A percentile compares a stretch with the other conserved stretches of the same genome.
These are phyloP conservation scores for Ciborinia camelliae DNA, from an alignment of 2,329 filamentous ascomycete genomes.

Conservation along the genomic window DNA sequence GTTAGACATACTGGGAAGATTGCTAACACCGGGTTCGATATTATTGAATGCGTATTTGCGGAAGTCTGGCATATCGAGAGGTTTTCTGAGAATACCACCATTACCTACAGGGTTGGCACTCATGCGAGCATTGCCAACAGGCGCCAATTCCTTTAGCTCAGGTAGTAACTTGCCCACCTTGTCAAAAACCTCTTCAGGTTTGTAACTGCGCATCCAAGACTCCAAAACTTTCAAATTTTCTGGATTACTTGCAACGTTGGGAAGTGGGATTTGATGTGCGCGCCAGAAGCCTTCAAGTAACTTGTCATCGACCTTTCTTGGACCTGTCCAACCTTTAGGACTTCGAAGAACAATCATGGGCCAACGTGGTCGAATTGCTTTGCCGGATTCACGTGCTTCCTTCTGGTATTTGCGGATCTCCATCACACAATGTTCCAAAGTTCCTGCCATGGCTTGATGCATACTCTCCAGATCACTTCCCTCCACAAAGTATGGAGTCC, in stretches of 20 bases:
- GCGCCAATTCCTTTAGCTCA: conserved; percentile 62
- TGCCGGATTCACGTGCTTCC: conserved; percentile 65
- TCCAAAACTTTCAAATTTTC: conserved; percentile 66
- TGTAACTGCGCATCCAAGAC: conserved; percentile 73
- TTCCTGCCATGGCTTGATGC: conserved; percentile 79
- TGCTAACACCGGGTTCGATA: conserved; percentile 55
- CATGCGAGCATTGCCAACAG: conserved; percentile 65
- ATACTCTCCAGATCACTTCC: conserved; percentile 69
- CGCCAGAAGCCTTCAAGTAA: conserved; percentile 76
- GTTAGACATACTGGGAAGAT: conserved; percentile 64
- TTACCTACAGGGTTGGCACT: conserved; percentile 75
- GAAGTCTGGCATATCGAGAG: conserved; percentile 68
- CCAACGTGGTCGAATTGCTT: conserved; percentile 69
- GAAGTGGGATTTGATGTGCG: conserved; percentile 73
- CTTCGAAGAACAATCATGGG: conserved; percentile 75
- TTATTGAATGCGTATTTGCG: conserved; percentile 62
- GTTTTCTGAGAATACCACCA: conserved; percentile 64
- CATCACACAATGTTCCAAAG: conserved; percentile 66
- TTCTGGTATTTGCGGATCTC: conserved; percentile 70
- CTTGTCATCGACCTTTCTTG: conserved; percentile 67
- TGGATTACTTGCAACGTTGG: conserved; percentile 63
- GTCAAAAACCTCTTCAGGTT: conserved; percentile 68
- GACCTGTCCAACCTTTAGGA: conserved; percentile 78
- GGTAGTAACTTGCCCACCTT: conserved; percentile 59
- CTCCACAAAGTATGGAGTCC: conserved; percentile 77